Evolutionary conservation across 768 basidiomycete species (phyloP).

Genomic region (Hericium coralloides): DNA sequence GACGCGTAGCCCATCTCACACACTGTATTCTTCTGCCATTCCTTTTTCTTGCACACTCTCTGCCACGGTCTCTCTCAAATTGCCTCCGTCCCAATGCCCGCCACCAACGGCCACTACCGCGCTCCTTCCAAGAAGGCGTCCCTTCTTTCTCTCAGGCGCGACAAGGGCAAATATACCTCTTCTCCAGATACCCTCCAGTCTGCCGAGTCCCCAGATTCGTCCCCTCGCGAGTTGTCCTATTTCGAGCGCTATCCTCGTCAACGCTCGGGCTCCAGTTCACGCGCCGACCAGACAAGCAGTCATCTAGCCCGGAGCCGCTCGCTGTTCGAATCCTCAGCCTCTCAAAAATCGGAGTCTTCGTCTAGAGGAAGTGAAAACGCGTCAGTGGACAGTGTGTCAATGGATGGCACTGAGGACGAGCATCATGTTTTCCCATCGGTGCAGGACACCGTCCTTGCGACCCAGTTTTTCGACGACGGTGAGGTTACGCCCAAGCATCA

Average conservation of each 20-base stretch:
- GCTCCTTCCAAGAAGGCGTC: slow-evolving; percentile 46
- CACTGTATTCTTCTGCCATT: not conserved
- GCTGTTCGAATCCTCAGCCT: slow-evolving; percentile 5
- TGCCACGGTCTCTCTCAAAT: slow-evolving; percentile 1
- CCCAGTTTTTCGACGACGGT: not conserved
- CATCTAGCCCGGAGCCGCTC: not conserved
- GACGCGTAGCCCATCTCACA: not conserved
- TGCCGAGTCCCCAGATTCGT: slow-evolving; percentile 13
- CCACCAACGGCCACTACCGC: slow-evolving; percentile 24
- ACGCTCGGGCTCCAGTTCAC: slow-evolving; percentile 30
- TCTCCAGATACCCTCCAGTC: slow-evolving; percentile 9
- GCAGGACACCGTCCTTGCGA: not conserved
- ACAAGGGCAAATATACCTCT: slow-evolving; percentile 25
- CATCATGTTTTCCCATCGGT: not conserved
- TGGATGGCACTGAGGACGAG: not conserved
- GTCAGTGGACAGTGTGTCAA: too few species aligned
- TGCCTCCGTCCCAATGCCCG: slow-evolving; percentile 5
- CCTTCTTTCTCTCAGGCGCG: slow-evolving; percentile 38
- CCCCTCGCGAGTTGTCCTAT: slow-evolving; percentile 12
- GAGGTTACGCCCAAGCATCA: slow-evolving; percentile 6
- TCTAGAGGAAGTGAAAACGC: slow-evolving; percentile 6
- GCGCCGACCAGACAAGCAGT: not conserved
- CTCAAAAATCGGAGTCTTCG: slow-evolving; percentile 5
- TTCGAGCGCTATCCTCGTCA: slow-evolving; percentile 38
- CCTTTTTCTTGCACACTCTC: not conserved